Evolutionary conservation across 2,329 filamentous ascomycete species (phyloP).

Genomic region (Phialophora chinensis): DNA sequence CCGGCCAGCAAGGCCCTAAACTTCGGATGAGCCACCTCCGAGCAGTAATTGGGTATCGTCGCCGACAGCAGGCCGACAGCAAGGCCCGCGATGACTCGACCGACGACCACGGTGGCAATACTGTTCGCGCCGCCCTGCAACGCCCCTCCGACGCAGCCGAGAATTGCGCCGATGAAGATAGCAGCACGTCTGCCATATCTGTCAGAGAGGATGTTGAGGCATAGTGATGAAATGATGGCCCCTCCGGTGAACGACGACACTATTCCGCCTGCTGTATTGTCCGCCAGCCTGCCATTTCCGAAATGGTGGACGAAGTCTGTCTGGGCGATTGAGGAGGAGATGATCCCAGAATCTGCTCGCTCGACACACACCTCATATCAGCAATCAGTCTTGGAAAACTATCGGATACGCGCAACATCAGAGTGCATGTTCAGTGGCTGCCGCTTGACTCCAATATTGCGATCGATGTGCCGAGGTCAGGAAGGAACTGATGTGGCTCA

Average conservation of each 20-base stretch:
- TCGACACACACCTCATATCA: neutral
- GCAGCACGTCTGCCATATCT: slow-evolving; percentile 43
- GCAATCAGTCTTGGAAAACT: neutral
- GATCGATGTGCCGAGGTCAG: neutral
- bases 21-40: slow-evolving; percentile 49
- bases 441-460: neutral
- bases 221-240: slow-evolving; percentile 47
- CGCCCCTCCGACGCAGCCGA: slow-evolving; percentile 45
- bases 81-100: slow-evolving; percentile 57
- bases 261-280: slow-evolving; percentile 47
- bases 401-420: neutral
- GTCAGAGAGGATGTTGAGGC: slow-evolving; percentile 46
- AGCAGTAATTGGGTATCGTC: slow-evolving; percentile 56
- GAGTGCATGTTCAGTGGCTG: neutral
- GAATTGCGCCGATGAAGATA: slow-evolving; percentile 45
- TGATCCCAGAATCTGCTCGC: slow-evolving; percentile 45
- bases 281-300: slow-evolving; percentile 41
- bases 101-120: slow-evolving; percentile 56
- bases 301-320: slow-evolving; percentile 45
- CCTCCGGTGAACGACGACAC: slow-evolving; percentile 51
- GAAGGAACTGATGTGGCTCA: slow-evolving; percentile 7
- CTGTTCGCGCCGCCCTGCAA: slow-evolving; percentile 47
- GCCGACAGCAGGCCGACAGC: slow-evolving; percentile 58
- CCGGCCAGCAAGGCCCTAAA: slow-evolving; percentile 50
- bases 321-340: slow-evolving; percentile 47